Conservation (phyloP, 257 asterid genomes). For the Fraxinus americana region DNA sequence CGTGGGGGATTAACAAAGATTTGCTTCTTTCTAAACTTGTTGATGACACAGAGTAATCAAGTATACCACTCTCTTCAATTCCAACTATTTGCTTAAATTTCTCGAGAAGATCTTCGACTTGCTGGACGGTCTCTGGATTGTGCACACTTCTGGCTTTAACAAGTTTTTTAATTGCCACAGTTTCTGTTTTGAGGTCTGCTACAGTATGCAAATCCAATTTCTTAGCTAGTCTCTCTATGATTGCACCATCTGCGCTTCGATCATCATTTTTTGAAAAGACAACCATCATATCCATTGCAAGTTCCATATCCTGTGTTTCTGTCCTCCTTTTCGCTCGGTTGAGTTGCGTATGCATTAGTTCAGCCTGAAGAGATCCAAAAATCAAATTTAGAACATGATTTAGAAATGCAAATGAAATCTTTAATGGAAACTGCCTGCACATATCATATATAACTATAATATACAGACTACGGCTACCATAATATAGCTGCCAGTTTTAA, state of each 20-base stretch:
- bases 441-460: not conserved
- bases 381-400: too few species aligned
- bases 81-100: constrained; percentile 56
- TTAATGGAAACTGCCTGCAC: not conserved
- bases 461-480: not conserved
- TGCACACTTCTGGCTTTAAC: constrained; percentile 30
- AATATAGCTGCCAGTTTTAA: too few species aligned
- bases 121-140: constrained; percentile 32
- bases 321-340: constrained; percentile 55
- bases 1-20: constrained; percentile 52
- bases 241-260: constrained; percentile 51
- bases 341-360: constrained; percentile 62
- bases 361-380: constrained; percentile 37
- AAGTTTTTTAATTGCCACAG: constrained; percentile 45
- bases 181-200: constrained; percentile 49
- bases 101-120: constrained; percentile 37
- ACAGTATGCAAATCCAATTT: constrained; percentile 48
- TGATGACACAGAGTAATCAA: constrained; percentile 35
- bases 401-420: not conserved
- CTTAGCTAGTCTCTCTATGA: constrained; percentile 56
- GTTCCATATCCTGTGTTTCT: constrained; percentile 64
- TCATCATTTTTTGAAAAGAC: constrained; percentile 43
- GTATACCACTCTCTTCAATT: constrained; percentile 41
- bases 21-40: constrained; percentile 43
- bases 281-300: constrained; percentile 68